Evolutionary conservation across 305 asterid species (phyloP), one percentile per base, ranked within the genome.

Genomic region (Caryopteris hybrid): DNA sequence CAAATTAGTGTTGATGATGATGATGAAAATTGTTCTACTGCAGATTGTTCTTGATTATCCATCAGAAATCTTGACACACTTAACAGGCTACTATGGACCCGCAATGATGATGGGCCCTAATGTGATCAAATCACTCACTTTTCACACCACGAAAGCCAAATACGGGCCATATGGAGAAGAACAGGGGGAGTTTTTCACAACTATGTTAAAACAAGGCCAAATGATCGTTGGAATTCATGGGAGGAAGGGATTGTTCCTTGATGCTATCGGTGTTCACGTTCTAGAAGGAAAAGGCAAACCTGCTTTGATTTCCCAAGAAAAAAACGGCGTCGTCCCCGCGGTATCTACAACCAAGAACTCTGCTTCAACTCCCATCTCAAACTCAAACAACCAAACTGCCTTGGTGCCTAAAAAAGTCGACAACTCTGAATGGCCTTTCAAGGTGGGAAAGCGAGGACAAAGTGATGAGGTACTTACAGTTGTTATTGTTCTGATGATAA

Each of bases 121-220:
- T 20, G 85, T 88, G 76, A 82, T 92, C 48, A 90, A 78, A 61
- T 87, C 98, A 3, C 79, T 92, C 38, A 83, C 84, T 52, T 92
- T 92, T 56, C 90, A 87, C 71, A 92, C 98, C 12, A 89, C 92
- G 6, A 83, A 81, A 64, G 81, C 82, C 6, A 86, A 61, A 60
- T 41, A 89, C 13, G 96, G 98, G 16, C 98, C 98, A 6, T 89
- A 76, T 50, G 96, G 98, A 53, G 94, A 84, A 67, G 96, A 87
- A 74, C 73, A 81, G 25, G 98, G 98, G 6, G 82, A 78, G 41
- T 76, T 76, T 56, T 92, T 92, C 70, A 77, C 89, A 1, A 83
- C 92, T 41, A 83, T 76, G 71, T 73, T 82, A 59, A 83, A 58
- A 58, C 88, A 82, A 55, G 95, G 96, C 38, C 70, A 81, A 6